Evolutionary conservation across 441 rosid genomes (phyloP), one percentile per base, ranked within the genome.

Genomic region (Pelargonium australe): DNA sequence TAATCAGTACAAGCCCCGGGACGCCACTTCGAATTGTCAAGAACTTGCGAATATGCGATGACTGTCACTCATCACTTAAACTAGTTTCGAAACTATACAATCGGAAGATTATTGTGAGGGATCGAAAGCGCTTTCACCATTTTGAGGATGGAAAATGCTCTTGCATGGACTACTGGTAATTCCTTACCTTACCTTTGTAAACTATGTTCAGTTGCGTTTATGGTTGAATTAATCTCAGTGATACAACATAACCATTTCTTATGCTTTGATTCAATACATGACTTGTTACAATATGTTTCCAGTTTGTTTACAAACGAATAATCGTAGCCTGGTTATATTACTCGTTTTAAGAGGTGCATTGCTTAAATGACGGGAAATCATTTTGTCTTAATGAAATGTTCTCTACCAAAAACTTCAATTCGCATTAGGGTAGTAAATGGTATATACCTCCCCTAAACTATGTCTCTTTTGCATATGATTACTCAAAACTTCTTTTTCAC

Each of bases 51-150:
- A 74, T 85, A 20, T 84, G 85, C 68, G 77, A 82, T 45, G 88
- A 84, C 66, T 82, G 88, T 66, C 88, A 84, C 28, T 70, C 84
- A 1, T 79, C 85, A n/a, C 28, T 82, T 13, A 82, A 85, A 68
- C 77, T 82, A 53, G 81, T 85, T 74, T 85, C 86, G 0, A 76
- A 79, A 51, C 69, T 73, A 43, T 80, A 82, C 12, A 60, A 70
- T 17, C 79, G 83, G 8, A 73, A 68, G 76, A 82, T 79, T 23
- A 75, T 77, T 0, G 81, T 85, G 19, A 68, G 88, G 11, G 88
- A 84, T 64, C 70, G 88, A 13, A 82, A 80, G 69, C 80, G 86
- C 28, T 80, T 82, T 66, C 88, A 85, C 75, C 88, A 85, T 79
- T 85, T 85, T 64, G 53, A 80, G 78, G 74, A 76, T 16, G 86